These are phyloP conservation scores for Pelargonium cotyledonis DNA, from an alignment of 441 rosid species.

Conservation along the genomic window DNA sequence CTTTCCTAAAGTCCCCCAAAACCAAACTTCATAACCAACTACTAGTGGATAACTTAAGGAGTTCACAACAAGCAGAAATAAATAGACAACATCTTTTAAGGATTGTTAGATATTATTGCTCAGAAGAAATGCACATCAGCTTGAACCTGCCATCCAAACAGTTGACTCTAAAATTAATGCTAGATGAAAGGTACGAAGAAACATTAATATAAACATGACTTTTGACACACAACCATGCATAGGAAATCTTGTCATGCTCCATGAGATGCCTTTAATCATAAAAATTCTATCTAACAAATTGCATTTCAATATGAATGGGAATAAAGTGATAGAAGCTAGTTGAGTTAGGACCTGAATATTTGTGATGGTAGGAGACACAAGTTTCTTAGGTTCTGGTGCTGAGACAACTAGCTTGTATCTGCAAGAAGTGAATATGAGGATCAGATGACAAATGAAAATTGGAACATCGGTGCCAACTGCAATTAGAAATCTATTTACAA, in stretches of 20 bases:
- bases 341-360: conserved; percentile 70
- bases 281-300: not conserved
- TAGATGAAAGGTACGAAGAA: not conserved
- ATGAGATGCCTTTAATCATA: not conserved
- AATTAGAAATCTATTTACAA: conserved; percentile 1
- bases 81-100: not conserved
- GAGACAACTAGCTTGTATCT: conserved; percentile 84
- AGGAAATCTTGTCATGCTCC: not conserved
- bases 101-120: not conserved
- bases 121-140: not conserved
- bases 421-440: conserved; percentile 24
- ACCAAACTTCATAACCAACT: not conserved
- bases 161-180: not conserved
- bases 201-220: not conserved
- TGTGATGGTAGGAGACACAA: conserved; percentile 67
- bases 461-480: conserved; percentile 9
- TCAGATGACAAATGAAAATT: not conserved
- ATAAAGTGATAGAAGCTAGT: not conserved
- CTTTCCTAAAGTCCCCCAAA: not conserved
- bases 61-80: not conserved
- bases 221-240: not conserved
- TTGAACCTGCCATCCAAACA: not conserved
- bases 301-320: not conserved
- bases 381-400: conserved; percentile 71
- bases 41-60: not conserved